Conservation (phyloP, 805 yeast species). For the Ogataea minuta region DNA sequence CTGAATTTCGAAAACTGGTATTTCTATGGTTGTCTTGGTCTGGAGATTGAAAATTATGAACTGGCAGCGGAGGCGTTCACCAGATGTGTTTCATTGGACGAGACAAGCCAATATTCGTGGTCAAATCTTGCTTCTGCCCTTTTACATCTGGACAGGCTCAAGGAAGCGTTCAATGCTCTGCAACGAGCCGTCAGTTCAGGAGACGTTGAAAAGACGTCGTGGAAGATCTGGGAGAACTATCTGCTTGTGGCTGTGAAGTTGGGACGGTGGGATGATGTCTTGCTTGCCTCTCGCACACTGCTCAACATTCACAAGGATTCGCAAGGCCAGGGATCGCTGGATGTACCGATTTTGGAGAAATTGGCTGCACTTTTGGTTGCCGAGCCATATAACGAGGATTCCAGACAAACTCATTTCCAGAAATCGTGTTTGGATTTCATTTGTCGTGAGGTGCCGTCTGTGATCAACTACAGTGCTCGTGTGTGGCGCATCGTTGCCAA, state of each 20-base stretch:
- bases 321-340: slow-evolving; percentile 64
- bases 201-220: slow-evolving; percentile 63
- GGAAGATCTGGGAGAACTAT: slow-evolving; percentile 92
- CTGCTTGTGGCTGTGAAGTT: slow-evolving; percentile 77
- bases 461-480: slow-evolving; percentile 64
- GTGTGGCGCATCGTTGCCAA: slow-evolving; percentile 83
- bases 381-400: slow-evolving; percentile 39
- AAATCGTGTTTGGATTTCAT: slow-evolving; percentile 66
- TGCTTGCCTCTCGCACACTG: slow-evolving; percentile 67
- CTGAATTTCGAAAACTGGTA: slow-evolving; percentile 82
- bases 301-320: slow-evolving; percentile 55
- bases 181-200: slow-evolving; percentile 73
- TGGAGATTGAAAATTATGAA: slow-evolving; percentile 68
- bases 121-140: slow-evolving; percentile 84
- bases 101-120: slow-evolving; percentile 81
- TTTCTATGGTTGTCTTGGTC: slow-evolving; percentile 85
- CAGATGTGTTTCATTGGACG: slow-evolving; percentile 84
- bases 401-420: slow-evolving; percentile 59
- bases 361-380: slow-evolving; percentile 64
- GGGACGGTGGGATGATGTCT: slow-evolving; percentile 85
- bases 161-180: slow-evolving; percentile 83
- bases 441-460: slow-evolving; percentile 64
- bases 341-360: slow-evolving; percentile 71
- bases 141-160: slow-evolving; percentile 57
- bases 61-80: slow-evolving; percentile 90